phyloP scores from a whole-genome alignment of 1,284 basidiomycete genomes.

The Pseudozyma hubeiensis region DNA sequence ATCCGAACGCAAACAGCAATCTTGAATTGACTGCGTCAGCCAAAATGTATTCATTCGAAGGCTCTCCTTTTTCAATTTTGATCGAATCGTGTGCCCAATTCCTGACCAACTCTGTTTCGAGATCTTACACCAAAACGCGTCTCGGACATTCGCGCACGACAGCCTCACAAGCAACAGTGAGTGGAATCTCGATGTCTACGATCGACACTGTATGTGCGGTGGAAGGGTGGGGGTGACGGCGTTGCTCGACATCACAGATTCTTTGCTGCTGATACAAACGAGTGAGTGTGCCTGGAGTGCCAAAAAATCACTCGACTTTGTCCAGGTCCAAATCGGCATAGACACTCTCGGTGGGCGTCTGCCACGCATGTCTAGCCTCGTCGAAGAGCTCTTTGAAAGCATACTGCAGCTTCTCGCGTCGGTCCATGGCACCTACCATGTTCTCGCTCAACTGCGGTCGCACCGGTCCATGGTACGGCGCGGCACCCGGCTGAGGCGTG shows the following conservation, averaged over 20 bases:
- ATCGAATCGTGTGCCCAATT: slow-evolving; percentile 7
- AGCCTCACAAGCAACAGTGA: background rate
- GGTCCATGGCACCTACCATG: slow-evolving; percentile 57
- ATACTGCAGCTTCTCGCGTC: slow-evolving; percentile 52
- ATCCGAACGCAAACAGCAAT: background rate
- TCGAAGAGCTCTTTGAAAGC: slow-evolving; percentile 64
- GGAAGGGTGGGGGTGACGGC: background rate
- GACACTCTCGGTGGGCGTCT: slow-evolving; percentile 55
- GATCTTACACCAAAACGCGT: slow-evolving; percentile 3
- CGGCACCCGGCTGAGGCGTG: slow-evolving; percentile 31
- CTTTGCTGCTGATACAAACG: background rate
- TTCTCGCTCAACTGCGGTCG: slow-evolving; percentile 59
- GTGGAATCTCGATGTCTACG: no score
- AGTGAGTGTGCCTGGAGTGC: background rate
- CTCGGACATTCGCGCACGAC: background rate
- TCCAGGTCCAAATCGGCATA: slow-evolving; percentile 48
- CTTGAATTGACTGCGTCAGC: background rate
- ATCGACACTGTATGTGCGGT: no score
- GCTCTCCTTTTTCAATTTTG: slow-evolving; percentile 2
- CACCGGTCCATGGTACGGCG: slow-evolving; percentile 52
- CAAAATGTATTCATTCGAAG: slow-evolving; percentile 8
- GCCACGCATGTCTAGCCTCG: slow-evolving; percentile 52
- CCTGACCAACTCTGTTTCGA: background rate
- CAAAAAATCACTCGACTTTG: slow-evolving; percentile 23
- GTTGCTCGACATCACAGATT: background rate